Base-by-base conservation (phyloP, 2,329 filamentous ascomycete genomes). In the Thyridium curvatum region DNA sequence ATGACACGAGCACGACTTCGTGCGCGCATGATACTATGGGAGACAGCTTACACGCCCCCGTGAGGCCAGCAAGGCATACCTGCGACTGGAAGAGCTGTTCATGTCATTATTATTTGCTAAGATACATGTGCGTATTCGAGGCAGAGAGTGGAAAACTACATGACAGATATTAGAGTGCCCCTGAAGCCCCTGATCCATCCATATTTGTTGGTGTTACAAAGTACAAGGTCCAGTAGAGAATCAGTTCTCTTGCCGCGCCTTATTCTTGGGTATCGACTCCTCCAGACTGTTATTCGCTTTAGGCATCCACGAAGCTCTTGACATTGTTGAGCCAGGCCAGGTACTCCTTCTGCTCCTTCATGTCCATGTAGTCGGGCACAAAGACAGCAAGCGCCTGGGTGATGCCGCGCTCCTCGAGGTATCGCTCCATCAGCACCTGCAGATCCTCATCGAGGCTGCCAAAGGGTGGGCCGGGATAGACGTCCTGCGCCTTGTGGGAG, bases 321-420 rank as follows among this genome's bases (percentile, higher is more conserved):
- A 96, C 77, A 59, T 85, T 86, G 63, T 81, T 77, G 62, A 98
- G 71, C 93, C 94, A 98, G 49, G 76, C 70, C 45, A 94, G 70
- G 65, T 98, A 98, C 75, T 98, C 93, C 68, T 82, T 85, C 79
- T 97, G 91, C 79, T 98, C 93, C 82, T 98, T 98, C 67, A 86
- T 79, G 60, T 97, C 89, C 57, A 97, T 90, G 69, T 95, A 98
- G 62, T 97, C 90, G 30, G 90, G 88, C 33, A 94, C 83, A 64
- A 97, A 96, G 50, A 90, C 69, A 39, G 90, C 91, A 53, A 98
- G 77, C 42, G 83, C 78, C 52, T 84, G 82, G 56, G 91, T 88
- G 65, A 98, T 79, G 48, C 91, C 93, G 52, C 93, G 80, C 76
- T 96, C 93, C 65, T 95, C 89, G 47, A 98, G 77, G 70, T 91